These are phyloP conservation scores for Saccharomyces hybrid DNA, from an alignment of 1,139 yeast species.

Conservation along the genomic window DNA sequence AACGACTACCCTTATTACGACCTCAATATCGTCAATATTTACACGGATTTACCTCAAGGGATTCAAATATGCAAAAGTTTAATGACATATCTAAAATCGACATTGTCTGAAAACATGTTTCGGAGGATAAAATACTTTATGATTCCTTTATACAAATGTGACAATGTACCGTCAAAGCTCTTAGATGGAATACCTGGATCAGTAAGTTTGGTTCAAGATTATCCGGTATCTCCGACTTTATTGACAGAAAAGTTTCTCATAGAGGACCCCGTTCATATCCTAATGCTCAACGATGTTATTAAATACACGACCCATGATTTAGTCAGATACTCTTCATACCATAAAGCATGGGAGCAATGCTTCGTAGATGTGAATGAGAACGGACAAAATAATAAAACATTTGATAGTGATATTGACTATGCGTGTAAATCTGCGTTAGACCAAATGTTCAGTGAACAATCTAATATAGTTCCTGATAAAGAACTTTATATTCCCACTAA, in stretches of 20 bases:
- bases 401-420: conserved; percentile 17
- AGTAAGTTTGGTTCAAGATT: conserved; percentile 13
- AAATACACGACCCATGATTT: conserved; percentile 25
- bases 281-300: conserved; percentile 26
- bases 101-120: conserved; percentile 16
- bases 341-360: conserved; percentile 22
- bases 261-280: conserved; percentile 27
- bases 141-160: conserved; percentile 24
- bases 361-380: conserved; percentile 12
- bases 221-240: background rate
- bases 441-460: conserved; percentile 2
- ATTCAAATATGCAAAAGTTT: conserved; percentile 13
- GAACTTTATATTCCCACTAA: conserved; percentile 24
- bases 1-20: conserved; percentile 30
- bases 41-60: conserved; percentile 23
- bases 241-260: conserved; percentile 5
- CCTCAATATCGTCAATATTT: conserved; percentile 25
- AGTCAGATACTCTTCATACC: conserved; percentile 11
- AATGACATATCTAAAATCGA: conserved; percentile 17
- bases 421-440: conserved; percentile 20
- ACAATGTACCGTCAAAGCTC: conserved; percentile 6
- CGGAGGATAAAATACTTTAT: conserved; percentile 20
- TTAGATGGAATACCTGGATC: conserved; percentile 16
- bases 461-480: background rate
- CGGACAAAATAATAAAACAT: conserved; percentile 8